phyloP scores from a whole-genome alignment of 2,329 filamentous ascomycete genomes.

The Cylindrodendrum hubeiense region DNA sequence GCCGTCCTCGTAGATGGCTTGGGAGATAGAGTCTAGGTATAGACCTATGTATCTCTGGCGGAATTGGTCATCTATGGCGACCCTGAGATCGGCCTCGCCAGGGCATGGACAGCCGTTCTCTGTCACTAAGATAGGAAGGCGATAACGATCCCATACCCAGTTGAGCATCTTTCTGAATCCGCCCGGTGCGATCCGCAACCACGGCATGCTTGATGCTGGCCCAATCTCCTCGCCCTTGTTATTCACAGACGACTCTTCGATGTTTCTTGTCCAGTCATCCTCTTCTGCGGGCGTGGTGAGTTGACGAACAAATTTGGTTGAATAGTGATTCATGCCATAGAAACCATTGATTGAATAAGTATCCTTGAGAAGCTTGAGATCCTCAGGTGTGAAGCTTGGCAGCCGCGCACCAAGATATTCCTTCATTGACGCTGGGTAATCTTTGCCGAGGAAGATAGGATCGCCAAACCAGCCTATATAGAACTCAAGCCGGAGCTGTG shows the following conservation, averaged over 20 bases:
- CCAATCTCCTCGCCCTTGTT: slow-evolving; percentile 36
- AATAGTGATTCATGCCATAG: slow-evolving; percentile 54
- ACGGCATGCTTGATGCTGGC: slow-evolving; percentile 21
- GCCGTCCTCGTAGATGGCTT: slow-evolving; percentile 17
- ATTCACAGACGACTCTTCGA: slow-evolving; percentile 36
- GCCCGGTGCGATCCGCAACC: slow-evolving; percentile 28
- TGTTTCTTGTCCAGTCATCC: slow-evolving; percentile 36
- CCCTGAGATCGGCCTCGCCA: slow-evolving; percentile 42
- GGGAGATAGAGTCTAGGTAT: slow-evolving; percentile 51
- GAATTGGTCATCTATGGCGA: slow-evolving; percentile 51
- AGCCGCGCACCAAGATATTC: slow-evolving; percentile 34
- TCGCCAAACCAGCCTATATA: slow-evolving; percentile 41
- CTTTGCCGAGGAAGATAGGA: slow-evolving; percentile 37
- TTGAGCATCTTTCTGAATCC: slow-evolving; percentile 40
- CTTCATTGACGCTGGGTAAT: slow-evolving; percentile 37
- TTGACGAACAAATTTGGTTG: slow-evolving; percentile 46
- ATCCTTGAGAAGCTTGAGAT: slow-evolving; percentile 19
- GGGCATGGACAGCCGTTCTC: slow-evolving; percentile 44
- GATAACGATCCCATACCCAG: slow-evolving; percentile 37
- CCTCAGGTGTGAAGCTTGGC: slow-evolving; percentile 33
- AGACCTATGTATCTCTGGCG: slow-evolving; percentile 51
- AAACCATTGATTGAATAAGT: slow-evolving; percentile 40
- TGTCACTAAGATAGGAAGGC: slow-evolving; percentile 27
- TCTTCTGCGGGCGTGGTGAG: slow-evolving; percentile 30
- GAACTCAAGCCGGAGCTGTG: slow-evolving; percentile 30